Percentiles rank a stretch among this genome's conserved stretches.
phyloP scores from a whole-genome alignment of 345 rosid species.

The Atalantia buxifolia region DNA sequence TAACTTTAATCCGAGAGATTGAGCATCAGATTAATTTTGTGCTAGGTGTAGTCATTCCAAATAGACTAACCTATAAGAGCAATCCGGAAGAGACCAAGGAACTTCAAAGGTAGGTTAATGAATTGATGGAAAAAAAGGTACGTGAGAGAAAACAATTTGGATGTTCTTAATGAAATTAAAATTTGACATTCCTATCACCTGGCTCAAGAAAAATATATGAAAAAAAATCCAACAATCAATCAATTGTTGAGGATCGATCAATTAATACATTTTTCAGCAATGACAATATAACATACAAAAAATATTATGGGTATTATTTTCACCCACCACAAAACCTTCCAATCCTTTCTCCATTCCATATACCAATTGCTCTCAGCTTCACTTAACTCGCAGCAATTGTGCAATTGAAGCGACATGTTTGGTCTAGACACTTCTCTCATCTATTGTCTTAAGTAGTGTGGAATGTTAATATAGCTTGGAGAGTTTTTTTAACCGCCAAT shows the following conservation, averaged over 20 bases:
- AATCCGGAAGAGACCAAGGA: too few species aligned
- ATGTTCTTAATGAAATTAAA: neutral
- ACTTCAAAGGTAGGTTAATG: too few species aligned
- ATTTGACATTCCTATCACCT: neutral
- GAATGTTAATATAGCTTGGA: neutral
- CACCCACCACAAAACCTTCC: neutral
- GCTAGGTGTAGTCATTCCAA: too few species aligned
- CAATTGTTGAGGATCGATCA: neutral
- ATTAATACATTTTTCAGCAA: neutral
- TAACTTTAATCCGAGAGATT: too few species aligned
- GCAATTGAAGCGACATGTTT: neutral
- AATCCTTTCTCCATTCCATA: neutral
- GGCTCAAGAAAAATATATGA: neutral
- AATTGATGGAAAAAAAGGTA: too few species aligned
- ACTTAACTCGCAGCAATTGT: neutral
- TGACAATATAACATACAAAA: neutral
- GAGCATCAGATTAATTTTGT: too few species aligned
- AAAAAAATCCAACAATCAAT: neutral
- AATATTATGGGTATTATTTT: neutral
- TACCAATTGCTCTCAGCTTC: neutral
- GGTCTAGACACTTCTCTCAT: neutral
- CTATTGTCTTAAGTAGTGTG: neutral
- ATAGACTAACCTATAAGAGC: too few species aligned
- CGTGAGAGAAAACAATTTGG: neutral
- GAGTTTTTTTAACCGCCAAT: constrained; percentile 50